phyloP scores from a whole-genome alignment of 2,329 filamentous ascomycete species.

The Fusarium armeniacum region DNA sequence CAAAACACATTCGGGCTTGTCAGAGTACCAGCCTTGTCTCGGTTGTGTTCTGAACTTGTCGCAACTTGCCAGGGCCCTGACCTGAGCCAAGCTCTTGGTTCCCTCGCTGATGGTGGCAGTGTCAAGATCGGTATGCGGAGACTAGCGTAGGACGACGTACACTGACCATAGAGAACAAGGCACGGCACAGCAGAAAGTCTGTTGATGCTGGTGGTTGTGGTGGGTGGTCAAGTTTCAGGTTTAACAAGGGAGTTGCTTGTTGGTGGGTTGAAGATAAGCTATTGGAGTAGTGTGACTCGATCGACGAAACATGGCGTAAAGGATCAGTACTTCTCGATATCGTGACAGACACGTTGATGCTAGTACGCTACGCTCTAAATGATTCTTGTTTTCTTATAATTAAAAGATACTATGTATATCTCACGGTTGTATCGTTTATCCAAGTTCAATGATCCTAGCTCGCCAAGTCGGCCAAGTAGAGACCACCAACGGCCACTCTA shows the following conservation, averaged over 20 bases:
- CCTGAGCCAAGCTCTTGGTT: slow-evolving; percentile 20
- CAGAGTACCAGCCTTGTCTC: slow-evolving; percentile 37
- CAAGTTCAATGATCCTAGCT: slow-evolving; percentile 4
- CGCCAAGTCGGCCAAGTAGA: slow-evolving; percentile 16
- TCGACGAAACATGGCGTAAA: slow-evolving; percentile 1
- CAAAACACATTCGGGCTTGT: slow-evolving; percentile 18
- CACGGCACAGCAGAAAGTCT: neutral
- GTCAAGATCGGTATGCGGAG: slow-evolving; percentile 45
- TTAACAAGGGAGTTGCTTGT: slow-evolving; percentile 25
- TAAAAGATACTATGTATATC: neutral
- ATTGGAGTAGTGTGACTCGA: neutral
- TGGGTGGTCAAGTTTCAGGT: slow-evolving; percentile 47
- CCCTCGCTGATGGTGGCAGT: slow-evolving; percentile 32
- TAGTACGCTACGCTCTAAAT: neutral
- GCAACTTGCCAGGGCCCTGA: slow-evolving; percentile 11
- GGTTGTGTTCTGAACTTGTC: slow-evolving; percentile 33
- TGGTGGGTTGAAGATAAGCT: slow-evolving; percentile 2
- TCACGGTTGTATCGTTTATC: neutral
- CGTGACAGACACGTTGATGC: neutral
- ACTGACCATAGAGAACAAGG: neutral
- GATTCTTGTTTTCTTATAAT: neutral
- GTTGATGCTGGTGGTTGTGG: slow-evolving; percentile 35
- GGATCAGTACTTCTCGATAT: neutral
- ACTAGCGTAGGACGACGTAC: slow-evolving; percentile 19
- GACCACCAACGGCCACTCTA: slow-evolving; percentile 28